These are phyloP conservation scores for Hagleromyces aurorensis DNA, from an alignment of 805 yeast genomes.

Conservation along the genomic window DNA sequence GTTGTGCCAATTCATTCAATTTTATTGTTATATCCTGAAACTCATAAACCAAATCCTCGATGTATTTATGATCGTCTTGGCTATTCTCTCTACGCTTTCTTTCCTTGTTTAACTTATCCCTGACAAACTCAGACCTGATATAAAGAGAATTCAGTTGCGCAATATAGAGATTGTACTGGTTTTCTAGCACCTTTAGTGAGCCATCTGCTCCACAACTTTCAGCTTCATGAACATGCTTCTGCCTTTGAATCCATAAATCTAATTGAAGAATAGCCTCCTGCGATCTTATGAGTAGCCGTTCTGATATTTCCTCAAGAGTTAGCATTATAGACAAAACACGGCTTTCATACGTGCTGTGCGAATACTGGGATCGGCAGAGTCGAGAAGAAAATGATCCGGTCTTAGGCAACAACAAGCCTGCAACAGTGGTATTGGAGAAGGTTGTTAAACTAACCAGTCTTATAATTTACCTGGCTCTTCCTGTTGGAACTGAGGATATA, in stretches of 20 bases:
- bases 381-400: not conserved
- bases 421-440: too few species aligned
- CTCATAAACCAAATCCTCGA: slow-evolving; percentile 22
- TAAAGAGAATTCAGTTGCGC: slow-evolving; percentile 24
- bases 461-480: too few species aligned
- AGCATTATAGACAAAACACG: slow-evolving; percentile 9
- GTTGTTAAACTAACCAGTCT: too few species aligned
- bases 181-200: slow-evolving; percentile 6
- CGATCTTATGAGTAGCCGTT: slow-evolving; percentile 21
- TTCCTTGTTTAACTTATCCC: slow-evolving; percentile 14
- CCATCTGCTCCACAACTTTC: slow-evolving; percentile 7
- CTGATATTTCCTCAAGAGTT: slow-evolving; percentile 20
- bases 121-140: slow-evolving; percentile 18
- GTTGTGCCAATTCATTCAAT: slow-evolving; percentile 19
- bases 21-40: slow-evolving; percentile 21
- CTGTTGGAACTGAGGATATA: too few species aligned
- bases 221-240: slow-evolving; percentile 11
- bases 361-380: not conserved
- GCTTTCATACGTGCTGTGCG: slow-evolving; percentile 1
- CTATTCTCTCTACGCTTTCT: slow-evolving; percentile 4
- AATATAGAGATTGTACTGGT: slow-evolving; percentile 17
- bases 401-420: too few species aligned
- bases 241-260: slow-evolving; percentile 24
- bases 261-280: slow-evolving; percentile 27
- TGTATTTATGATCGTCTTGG: slow-evolving; percentile 9